phyloP scores from a whole-genome alignment of 257 asterid genomes.

The Thymus quinquecostatus region DNA sequence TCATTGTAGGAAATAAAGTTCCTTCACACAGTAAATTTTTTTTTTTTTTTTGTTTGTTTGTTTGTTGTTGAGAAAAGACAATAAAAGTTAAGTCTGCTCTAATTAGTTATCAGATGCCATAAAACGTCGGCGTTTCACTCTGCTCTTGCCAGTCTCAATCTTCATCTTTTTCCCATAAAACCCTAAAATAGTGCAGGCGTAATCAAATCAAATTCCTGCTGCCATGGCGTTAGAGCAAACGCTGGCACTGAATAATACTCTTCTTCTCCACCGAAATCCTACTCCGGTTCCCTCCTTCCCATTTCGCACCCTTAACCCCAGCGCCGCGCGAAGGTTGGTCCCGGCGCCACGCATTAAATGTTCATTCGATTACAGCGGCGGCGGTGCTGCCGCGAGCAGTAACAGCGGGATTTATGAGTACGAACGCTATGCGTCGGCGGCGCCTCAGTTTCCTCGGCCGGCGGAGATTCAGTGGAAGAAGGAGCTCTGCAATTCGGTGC shows the following conservation, averaged over 20 bases:
- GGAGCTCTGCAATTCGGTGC: constrained; percentile 64
- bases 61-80: no score
- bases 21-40: no score
- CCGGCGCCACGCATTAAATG: constrained; percentile 37
- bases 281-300: constrained; percentile 21
- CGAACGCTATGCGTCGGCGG: constrained; percentile 45
- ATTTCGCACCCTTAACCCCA: constrained; percentile 28
- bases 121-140: no score
- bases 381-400: constrained; percentile 25
- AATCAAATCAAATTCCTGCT: not conserved
- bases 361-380: constrained; percentile 33
- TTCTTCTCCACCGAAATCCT: constrained; percentile 36
- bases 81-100: no score
- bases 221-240: constrained; percentile 44
- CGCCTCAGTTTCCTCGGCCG: constrained; percentile 46
- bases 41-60: no score
- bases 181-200: constrained; percentile 1
- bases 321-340: constrained; percentile 12
- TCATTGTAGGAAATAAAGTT: no score
- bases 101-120: no score
- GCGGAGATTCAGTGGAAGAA: constrained; percentile 62
- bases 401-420: constrained; percentile 45
- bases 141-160: no score
- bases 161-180: not conserved
- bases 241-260: constrained; percentile 20